Base-by-base conservation (phyloP, 164 flowering plant genomes). In the Nymphaea thermarum region DNA sequence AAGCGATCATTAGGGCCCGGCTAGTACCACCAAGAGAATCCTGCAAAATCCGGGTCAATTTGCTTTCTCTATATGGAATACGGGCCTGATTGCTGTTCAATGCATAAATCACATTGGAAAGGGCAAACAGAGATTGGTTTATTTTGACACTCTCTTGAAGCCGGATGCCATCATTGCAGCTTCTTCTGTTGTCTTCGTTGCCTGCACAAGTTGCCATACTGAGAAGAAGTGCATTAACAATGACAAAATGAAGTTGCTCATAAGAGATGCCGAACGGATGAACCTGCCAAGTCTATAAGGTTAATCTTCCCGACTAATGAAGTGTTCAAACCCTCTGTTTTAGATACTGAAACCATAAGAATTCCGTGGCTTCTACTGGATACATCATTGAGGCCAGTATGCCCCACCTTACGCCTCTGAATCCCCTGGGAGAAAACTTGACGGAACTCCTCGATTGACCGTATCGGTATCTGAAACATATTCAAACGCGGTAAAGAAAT, bases 341-440 rank as follows among this genome's bases (percentile, higher is more conserved):
- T 77, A 16, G 86, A 80, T 71, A 95, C 83, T 43, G 68, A 42
- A 68, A 92, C 82, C 68, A 85, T 89, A 63, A 95, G 89, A 36
- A 90, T 96, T 6, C 91, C 97, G 69, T 95, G 99, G 77, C 99
- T 90, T 71, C 99, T 82, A 66, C 99, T 95, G 12, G 99, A 95
- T 25, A 84, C 87, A 74, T 95, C 99, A 74, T 95, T 95, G 8
- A 95, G 83, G 68, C 83, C 89, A 0, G 98, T 95, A 60, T 83
- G 88, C 14, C 96, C 94, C 43, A 87, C 90, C 77, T 87, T 95
- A 43, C 98, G 73, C 74, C 85, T 81, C 73, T 86, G 91, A 53
- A 84, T 64, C 14, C 87, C 98, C 74, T 76, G 69, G 62, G 85
- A 76, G 65, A 84, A 82, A 2, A 77, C 83, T 76, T 88, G 82